These are phyloP conservation scores for Trichophaea hybrida DNA, from an alignment of 2,329 filamentous ascomycete genomes.

Conservation along the genomic window DNA sequence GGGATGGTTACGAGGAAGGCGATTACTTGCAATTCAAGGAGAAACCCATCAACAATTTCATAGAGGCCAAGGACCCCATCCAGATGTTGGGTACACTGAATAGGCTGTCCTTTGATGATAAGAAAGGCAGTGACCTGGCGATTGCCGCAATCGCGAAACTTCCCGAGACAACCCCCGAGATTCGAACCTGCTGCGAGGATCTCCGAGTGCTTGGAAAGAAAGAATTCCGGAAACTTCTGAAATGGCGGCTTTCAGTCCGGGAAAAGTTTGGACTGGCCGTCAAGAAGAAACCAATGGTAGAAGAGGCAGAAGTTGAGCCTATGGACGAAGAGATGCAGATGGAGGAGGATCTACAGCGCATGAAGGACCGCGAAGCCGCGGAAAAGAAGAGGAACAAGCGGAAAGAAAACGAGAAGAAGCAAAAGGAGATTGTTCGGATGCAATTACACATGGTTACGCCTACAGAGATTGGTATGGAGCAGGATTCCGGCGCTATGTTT, in stretches of 20 bases:
- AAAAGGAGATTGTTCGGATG: constrained; percentile 88
- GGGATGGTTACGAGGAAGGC: constrained; percentile 94
- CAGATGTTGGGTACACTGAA: constrained; percentile 79
- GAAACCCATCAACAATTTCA: constrained; percentile 75
- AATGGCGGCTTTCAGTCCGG: constrained; percentile 77
- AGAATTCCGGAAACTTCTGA: constrained; percentile 79
- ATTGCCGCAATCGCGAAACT: constrained; percentile 73
- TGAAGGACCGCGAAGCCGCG: constrained; percentile 63
- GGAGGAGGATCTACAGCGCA: constrained; percentile 68
- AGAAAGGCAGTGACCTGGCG: constrained; percentile 69
- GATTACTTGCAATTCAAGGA: constrained; percentile 90
- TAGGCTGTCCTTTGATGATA: constrained; percentile 66
- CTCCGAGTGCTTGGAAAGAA: constrained; percentile 83
- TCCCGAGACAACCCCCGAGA: constrained; percentile 72
- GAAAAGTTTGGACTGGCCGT: constrained; percentile 78
- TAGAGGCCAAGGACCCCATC: constrained; percentile 85
- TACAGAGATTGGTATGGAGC: constrained; percentile 89
- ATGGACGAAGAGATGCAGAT: constrained; percentile 94
- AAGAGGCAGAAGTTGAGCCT: constrained; percentile 58
- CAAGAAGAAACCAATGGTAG: constrained; percentile 52
- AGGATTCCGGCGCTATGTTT: constrained; percentile 68
- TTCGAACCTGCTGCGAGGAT: constrained; percentile 63
- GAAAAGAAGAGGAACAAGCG: constrained; percentile 72
- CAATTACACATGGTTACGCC: constrained; percentile 95
- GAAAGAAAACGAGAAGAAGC: constrained; percentile 83